phyloP scores from a whole-genome alignment of 139 green algal species.

The Desmodesmus armatus region DNA sequence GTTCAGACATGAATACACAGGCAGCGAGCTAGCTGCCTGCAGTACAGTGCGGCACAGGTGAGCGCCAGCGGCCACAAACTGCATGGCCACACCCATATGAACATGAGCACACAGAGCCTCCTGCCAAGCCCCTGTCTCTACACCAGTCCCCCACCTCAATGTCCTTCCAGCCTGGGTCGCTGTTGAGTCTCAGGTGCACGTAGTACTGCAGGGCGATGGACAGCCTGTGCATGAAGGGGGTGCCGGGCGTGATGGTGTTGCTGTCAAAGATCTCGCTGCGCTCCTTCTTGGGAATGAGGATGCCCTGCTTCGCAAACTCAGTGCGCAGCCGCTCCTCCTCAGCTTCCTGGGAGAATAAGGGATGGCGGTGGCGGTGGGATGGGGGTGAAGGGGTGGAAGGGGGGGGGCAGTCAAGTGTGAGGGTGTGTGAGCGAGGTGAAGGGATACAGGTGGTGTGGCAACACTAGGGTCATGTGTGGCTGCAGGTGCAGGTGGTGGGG shows the following conservation, averaged over 20 bases:
- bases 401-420: not conserved
- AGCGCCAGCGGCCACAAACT: too few species aligned
- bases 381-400: not conserved
- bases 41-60: too few species aligned
- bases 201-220: constrained; percentile 98
- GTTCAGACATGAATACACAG: too few species aligned
- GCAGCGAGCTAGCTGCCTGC: too few species aligned
- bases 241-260: constrained; percentile 99
- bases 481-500: too few species aligned
- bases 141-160: constrained; percentile 78
- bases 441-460: not conserved
- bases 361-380: too few species aligned
- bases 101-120: too few species aligned
- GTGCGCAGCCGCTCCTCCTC: constrained; percentile 91
- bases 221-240: constrained; percentile 97
- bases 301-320: constrained; percentile 90
- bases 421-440: not conserved
- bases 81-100: too few species aligned
- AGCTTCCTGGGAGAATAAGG: constrained; percentile 59
- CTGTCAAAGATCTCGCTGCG: constrained; percentile 87
- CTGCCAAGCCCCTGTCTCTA: not conserved
- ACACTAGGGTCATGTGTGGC: not conserved
- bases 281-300: constrained; percentile 81
- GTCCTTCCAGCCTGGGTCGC: constrained; percentile 89
- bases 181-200: constrained; percentile 93